phyloP scores from a whole-genome alignment of 1,284 basidiomycete species.

The Paramarasmius palmivorus region DNA sequence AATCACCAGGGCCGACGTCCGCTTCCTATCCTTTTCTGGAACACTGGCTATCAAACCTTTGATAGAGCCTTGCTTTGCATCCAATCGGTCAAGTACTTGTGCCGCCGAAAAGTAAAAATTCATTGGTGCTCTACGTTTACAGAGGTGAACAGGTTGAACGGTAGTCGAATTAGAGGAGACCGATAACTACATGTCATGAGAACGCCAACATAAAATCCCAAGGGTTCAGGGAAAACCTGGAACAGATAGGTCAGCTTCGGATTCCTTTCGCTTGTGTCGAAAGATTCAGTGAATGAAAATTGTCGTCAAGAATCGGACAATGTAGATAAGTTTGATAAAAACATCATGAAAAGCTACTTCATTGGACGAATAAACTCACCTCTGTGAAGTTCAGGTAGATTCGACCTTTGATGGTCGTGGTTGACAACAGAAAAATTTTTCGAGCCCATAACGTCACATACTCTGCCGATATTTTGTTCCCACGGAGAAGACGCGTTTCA shows the following conservation, averaged over 20 bases:
- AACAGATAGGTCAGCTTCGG: constrained; percentile 15
- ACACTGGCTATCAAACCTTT: constrained; percentile 74
- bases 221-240: not conserved
- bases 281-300: constrained; percentile 37
- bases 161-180: not conserved
- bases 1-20: constrained; percentile 79
- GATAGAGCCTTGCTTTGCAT: constrained; percentile 85
- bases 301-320: constrained; percentile 72
- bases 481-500: constrained; percentile 1
- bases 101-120: constrained; percentile 93
- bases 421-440: not conserved
- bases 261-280: constrained; percentile 6
- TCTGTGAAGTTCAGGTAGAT: not conserved
- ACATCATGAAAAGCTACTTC: constrained; percentile 41
- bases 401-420: not conserved
- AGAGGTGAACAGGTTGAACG: constrained; percentile 17
- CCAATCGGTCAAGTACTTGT: constrained; percentile 79
- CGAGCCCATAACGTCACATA: too few species aligned
- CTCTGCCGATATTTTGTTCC: constrained; percentile 19
- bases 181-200: constrained; percentile 5
- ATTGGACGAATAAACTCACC: constrained; percentile 13
- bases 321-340: constrained; percentile 76
- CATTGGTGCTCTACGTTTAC: constrained; percentile 57
- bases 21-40: constrained; percentile 76
- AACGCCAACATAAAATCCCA: not conserved